Conservation (phyloP, 306 rosid genomes). For the Fragaria iinumae region DNA sequence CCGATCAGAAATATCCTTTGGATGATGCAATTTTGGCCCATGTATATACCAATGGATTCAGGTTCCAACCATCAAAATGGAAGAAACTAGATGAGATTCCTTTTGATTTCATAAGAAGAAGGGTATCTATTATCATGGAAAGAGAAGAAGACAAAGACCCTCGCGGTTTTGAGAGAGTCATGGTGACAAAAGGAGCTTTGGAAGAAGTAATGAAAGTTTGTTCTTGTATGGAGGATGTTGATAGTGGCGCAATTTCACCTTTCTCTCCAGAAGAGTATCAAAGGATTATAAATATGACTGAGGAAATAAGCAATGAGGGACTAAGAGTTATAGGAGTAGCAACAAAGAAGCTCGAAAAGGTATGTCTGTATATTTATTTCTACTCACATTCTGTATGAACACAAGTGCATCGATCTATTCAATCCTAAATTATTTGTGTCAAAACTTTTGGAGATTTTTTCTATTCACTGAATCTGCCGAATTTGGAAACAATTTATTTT, state of each 20-base stretch:
- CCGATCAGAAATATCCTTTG: slow-evolving; percentile 78
- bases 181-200: slow-evolving; percentile 84
- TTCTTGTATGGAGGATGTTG: slow-evolving; percentile 53
- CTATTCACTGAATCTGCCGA: not conserved
- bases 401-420: not conserved
- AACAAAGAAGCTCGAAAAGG: slow-evolving; percentile 57
- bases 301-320: slow-evolving; percentile 71
- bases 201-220: slow-evolving; percentile 72
- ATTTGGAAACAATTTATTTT: not conserved
- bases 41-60: slow-evolving; percentile 73
- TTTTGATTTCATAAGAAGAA: slow-evolving; percentile 80
- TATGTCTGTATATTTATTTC: slow-evolving; percentile 24
- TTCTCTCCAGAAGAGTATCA: slow-evolving; percentile 45
- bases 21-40: slow-evolving; percentile 76
- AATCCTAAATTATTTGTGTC: not conserved
- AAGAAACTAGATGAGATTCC: slow-evolving; percentile 77
- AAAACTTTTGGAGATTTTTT: not conserved
- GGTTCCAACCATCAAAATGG: slow-evolving; percentile 80
- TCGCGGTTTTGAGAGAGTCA: slow-evolving; percentile 34
- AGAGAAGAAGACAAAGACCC: slow-evolving; percentile 32
- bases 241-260: slow-evolving; percentile 25
- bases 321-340: slow-evolving; percentile 74
- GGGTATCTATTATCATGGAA: slow-evolving; percentile 73
- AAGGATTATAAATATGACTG: slow-evolving; percentile 51
- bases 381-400: not conserved